Evolutionary conservation across 2,329 filamentous ascomycete species (phyloP).

Genomic region (Leptographium procerum): DNA sequence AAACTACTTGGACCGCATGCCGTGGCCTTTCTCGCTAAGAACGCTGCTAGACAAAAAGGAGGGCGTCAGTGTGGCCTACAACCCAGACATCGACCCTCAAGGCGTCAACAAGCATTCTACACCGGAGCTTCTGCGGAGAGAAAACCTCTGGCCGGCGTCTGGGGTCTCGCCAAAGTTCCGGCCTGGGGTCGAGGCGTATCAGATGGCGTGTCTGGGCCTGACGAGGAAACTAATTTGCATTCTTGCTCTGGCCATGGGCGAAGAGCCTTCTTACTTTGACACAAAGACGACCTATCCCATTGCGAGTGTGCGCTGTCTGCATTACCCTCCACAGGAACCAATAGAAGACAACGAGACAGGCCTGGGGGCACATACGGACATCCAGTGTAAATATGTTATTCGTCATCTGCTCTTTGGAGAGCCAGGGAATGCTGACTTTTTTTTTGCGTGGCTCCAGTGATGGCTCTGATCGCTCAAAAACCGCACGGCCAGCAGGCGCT

Average conservation of each 20-base stretch:
- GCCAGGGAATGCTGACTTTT: too few relatives aligned
- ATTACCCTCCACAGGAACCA: slow-evolving; percentile 8
- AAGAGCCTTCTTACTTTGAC: slow-evolving; percentile 9
- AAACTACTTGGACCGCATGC: too few relatives aligned
- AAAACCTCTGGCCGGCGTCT: background rate
- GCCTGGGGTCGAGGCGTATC: too few relatives aligned
- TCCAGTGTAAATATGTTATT: slow-evolving; percentile 4
- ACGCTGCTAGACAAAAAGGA: background rate
- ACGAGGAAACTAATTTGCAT: slow-evolving; percentile 6
- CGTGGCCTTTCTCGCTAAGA: background rate
- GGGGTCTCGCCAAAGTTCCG: too few relatives aligned
- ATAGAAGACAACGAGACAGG: slow-evolving; percentile 8
- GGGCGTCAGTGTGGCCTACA: background rate
- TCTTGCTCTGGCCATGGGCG: too few relatives aligned
- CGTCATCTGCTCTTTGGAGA: background rate
- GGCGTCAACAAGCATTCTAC: background rate
- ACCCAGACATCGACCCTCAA: background rate
- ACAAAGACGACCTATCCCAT: slow-evolving; percentile 3
- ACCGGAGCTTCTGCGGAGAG: background rate
- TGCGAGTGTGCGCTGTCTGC: slow-evolving; percentile 7
- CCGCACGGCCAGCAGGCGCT: slow-evolving; percentile 1
- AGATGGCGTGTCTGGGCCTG: too few relatives aligned
- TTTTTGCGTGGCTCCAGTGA: background rate
- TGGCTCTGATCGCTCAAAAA: slow-evolving; percentile 10
- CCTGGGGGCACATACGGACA: slow-evolving; percentile 10